Base-by-base conservation (phyloP, 2,329 filamentous ascomycete genomes). In the Stemphylium beticola region DNA sequence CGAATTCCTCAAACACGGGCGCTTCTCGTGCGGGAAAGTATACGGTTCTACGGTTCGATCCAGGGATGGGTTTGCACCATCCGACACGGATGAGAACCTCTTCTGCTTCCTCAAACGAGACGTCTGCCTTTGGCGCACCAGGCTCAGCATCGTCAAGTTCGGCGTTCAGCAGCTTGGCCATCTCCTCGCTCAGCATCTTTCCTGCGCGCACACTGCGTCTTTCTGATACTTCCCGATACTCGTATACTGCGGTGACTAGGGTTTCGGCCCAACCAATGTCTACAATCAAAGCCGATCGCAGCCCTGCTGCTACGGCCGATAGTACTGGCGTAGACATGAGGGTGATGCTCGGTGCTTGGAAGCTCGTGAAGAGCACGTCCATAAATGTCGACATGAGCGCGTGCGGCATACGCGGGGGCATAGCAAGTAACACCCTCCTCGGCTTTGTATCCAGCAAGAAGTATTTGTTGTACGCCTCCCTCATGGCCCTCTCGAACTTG, bases 201-300 rank as follows among this genome's bases (percentile, higher is more conserved):
- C 89, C 92, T 31, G 86, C 92, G 61, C 95, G 83, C 12, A 91
- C 81, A 34, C 85, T 93, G 49, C 91, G 83, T 52, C 82, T 85
- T 49, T 85, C 86, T 14, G 83, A 81, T 1, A 96, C 85, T 72
- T 96, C 92, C 49, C 91, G 87, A 73, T 92, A 96, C 76, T 99
- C 95, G 70, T 93, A 98, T 6, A 98, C 83, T 5, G 88, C 90
- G 0, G 92, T 96, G 18, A 96, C 85, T 0, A 88, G 84, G 0
- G 93, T 96, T 75, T 98, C 95, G 37, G 87, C 83, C 95, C 95
- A 99, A 38, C 93, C 95, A 56, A 99, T 83, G 69, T 99, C 92
- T 33, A 99, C 82, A 0, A 98, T 86, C 37, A 99, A 75, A 1
- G 89, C 92, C n/a, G 91, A 91, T 12, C 95, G 87, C 36, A 96